phyloP scores from a whole-genome alignment of 2,329 filamentous ascomycete species.

The Penicillium sp. region DNA sequence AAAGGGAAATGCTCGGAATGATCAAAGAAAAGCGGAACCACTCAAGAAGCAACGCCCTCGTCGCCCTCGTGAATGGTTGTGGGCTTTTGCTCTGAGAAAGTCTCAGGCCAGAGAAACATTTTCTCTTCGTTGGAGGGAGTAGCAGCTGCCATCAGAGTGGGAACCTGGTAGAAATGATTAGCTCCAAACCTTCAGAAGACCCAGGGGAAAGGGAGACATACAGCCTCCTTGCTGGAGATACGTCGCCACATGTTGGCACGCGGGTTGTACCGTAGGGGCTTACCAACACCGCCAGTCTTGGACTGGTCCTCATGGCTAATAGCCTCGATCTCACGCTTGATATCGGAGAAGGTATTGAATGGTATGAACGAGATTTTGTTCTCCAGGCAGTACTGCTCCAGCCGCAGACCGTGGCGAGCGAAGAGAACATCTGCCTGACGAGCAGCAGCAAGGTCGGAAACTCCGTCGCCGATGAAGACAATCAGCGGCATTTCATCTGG shows the following conservation, averaged over 20 bases:
- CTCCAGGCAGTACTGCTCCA: constrained; percentile 66
- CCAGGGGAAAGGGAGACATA: constrained; percentile 31
- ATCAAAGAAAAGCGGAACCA: background rate
- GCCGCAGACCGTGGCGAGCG: constrained; percentile 60
- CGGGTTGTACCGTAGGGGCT: constrained; percentile 63
- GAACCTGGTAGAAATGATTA: constrained; percentile 33
- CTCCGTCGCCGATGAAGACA: constrained; percentile 68
- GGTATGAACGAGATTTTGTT: constrained; percentile 59
- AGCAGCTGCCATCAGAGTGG: constrained; percentile 47
- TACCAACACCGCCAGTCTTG: constrained; percentile 59
- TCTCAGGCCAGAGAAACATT: constrained; percentile 62
- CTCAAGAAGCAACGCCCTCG: constrained; percentile 1
- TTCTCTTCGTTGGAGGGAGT: constrained; percentile 59
- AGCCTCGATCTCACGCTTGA: constrained; percentile 58
- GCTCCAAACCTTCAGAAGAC: constrained; percentile 21
- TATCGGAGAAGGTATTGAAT: constrained; percentile 65
- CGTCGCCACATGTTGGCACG: constrained; percentile 66
- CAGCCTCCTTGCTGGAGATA: constrained; percentile 57
- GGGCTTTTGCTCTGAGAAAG: constrained; percentile 50
- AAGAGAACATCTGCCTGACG: constrained; percentile 67
- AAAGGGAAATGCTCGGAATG: background rate
- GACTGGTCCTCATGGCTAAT: constrained; percentile 60
- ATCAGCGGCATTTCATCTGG: constrained; percentile 64
- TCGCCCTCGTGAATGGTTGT: constrained; percentile 17
- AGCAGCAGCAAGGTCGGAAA: constrained; percentile 65